phyloP scores from a whole-genome alignment of 208 protist species.

The Strigomonas culicis region DNA sequence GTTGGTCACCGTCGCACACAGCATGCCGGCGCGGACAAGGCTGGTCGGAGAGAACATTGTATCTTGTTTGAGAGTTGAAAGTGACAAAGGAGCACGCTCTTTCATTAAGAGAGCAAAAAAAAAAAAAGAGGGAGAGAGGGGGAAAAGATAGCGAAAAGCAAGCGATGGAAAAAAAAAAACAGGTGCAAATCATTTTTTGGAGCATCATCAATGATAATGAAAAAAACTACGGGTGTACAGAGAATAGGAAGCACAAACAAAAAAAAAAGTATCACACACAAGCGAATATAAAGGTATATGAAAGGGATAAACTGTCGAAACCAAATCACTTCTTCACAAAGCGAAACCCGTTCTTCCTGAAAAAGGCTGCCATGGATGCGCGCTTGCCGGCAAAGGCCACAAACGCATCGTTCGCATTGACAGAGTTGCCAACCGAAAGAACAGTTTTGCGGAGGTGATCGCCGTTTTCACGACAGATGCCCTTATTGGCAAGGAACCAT shows the following conservation, averaged over 20 bases:
- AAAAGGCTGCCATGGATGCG: slow-evolving; percentile 27
- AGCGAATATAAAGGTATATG: background rate
- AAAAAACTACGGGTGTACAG: slow-evolving; percentile 1
- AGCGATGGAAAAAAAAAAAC: background rate
- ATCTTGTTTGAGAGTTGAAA: too few relatives aligned
- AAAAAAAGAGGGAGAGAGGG: background rate
- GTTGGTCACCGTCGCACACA: too few relatives aligned
- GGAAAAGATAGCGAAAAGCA: background rate
- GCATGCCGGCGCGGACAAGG: too few relatives aligned
- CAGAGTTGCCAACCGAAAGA: slow-evolving; percentile 52
- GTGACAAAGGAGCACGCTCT: too few relatives aligned
- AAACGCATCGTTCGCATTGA: slow-evolving; percentile 43
- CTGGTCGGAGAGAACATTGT: too few relatives aligned
- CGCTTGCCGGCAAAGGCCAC: slow-evolving; percentile 37
- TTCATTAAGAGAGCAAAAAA: too few relatives aligned
- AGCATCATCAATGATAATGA: background rate
- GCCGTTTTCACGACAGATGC: slow-evolving; percentile 47
- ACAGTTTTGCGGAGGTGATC: slow-evolving; percentile 68
- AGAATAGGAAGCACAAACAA: background rate
- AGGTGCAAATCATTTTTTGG: background rate
- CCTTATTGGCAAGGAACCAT: slow-evolving; percentile 62
- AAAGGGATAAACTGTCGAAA: too few relatives aligned
- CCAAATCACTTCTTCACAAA: background rate
- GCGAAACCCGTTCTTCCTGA: slow-evolving; percentile 30
- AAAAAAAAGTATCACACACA: background rate